Percentiles rank a stretch among this genome's conserved stretches.
phyloP scores from a whole-genome alignment of 164 flowering plant genomes.

The Tetrastigma voinierianum region DNA sequence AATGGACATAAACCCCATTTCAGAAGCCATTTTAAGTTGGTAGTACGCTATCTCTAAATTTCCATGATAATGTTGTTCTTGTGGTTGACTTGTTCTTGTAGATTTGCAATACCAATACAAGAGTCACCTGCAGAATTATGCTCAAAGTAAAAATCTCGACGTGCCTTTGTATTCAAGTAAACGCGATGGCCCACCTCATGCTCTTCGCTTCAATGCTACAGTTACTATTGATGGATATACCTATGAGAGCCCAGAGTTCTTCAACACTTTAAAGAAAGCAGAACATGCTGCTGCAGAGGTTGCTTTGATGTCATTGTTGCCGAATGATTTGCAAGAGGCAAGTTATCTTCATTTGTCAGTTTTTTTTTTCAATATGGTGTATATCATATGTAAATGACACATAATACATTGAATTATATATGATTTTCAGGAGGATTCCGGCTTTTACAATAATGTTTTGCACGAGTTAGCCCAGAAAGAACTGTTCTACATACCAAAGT shows the following conservation, averaged over 20 bases:
- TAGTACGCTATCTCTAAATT: no score
- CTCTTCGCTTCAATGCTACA: constrained; percentile 13
- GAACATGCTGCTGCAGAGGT: constrained; percentile 34
- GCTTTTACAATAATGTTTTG: constrained; percentile 29
- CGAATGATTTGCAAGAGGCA: constrained; percentile 27
- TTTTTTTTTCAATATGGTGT: no score
- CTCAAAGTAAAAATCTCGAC: constrained; percentile 17
- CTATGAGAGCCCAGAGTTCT: constrained; percentile 21
- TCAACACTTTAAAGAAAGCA: constrained; percentile 29
- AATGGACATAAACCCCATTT: no score
- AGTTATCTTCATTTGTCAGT: neutral
- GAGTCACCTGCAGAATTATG: constrained; percentile 29
- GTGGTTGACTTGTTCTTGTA: constrained; percentile 2
- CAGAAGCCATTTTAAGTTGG: no score
- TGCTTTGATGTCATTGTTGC: constrained; percentile 24
- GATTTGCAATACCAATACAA: constrained; percentile 23
- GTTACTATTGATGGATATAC: constrained; percentile 22
- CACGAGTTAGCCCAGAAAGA: constrained; percentile 29
- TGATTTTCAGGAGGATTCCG: constrained; percentile 16
- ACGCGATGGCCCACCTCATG: constrained; percentile 24
- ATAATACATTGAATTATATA: no score
- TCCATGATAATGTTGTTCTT: neutral
- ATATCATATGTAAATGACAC: no score
- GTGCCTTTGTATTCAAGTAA: constrained; percentile 22
- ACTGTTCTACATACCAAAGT: constrained; percentile 23